Conservation (phyloP, 2,329 filamentous ascomycete genomes). For the Botryotinia narcissicola region DNA sequence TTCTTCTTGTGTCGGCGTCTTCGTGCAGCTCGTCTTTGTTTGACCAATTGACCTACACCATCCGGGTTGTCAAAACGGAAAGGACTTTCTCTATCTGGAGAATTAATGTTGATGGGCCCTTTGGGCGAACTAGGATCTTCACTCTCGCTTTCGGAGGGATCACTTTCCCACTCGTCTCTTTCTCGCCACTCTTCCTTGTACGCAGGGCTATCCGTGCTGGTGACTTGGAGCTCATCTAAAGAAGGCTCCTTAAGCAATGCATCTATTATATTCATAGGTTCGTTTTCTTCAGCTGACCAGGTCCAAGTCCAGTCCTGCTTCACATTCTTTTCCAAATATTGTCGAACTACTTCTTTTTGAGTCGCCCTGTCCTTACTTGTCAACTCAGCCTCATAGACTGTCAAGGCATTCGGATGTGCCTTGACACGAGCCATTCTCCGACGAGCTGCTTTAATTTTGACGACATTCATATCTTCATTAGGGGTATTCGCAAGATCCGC, state of each 20-base stretch:
- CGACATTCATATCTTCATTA: slow-evolving; percentile 32
- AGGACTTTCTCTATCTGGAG: slow-evolving; percentile 32
- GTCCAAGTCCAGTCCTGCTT: slow-evolving; percentile 59
- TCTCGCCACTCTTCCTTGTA: slow-evolving; percentile 33
- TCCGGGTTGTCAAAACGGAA: slow-evolving; percentile 44
- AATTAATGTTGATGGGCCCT: slow-evolving; percentile 22
- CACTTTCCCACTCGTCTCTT: slow-evolving; percentile 39
- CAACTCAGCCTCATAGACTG: slow-evolving; percentile 55
- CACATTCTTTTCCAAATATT: slow-evolving; percentile 53
- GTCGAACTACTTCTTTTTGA: slow-evolving; percentile 61
- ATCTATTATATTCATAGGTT: slow-evolving; percentile 13
- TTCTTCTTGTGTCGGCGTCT: slow-evolving; percentile 48
- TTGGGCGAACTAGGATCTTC: slow-evolving; percentile 26
- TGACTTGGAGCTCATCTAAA: background rate
- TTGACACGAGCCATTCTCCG: slow-evolving; percentile 29
- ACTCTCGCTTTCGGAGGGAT: slow-evolving; percentile 34
- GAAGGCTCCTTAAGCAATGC: background rate
- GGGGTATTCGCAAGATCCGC: slow-evolving; percentile 10
- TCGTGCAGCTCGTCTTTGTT: slow-evolving; percentile 27
- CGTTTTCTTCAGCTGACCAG: slow-evolving; percentile 47
- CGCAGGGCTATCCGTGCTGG: background rate
- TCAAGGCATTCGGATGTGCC: slow-evolving; percentile 42
- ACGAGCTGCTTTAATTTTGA: slow-evolving; percentile 23
- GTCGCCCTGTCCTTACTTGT: slow-evolving; percentile 60
- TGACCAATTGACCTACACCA: slow-evolving; percentile 37